Evolutionary conservation across 2,329 filamentous ascomycete genomes (phyloP).

Genomic region (Hymenoscyphus repandus): DNA sequence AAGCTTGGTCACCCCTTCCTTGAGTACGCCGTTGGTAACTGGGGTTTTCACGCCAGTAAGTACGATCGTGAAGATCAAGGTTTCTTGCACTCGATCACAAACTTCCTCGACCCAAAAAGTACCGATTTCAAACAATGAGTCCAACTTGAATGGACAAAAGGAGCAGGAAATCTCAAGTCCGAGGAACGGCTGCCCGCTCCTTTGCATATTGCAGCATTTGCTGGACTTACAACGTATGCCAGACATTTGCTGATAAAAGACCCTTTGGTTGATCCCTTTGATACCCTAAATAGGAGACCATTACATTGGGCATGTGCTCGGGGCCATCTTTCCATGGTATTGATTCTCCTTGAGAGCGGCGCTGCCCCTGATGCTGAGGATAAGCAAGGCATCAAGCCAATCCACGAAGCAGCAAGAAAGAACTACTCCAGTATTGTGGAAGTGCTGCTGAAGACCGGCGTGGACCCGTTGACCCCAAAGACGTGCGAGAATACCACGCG

Average conservation of each 20-base stretch:
- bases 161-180: background rate
- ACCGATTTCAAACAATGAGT: conserved; percentile 1
- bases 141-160: conserved; percentile 7
- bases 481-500: conserved; percentile 11
- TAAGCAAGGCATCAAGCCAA: conserved; percentile 27
- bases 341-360: conserved; percentile 10
- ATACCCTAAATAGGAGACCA: conserved; percentile 7
- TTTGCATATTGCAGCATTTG: conserved; percentile 10
- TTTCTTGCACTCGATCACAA: conserved; percentile 4
- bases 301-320: conserved; percentile 24
- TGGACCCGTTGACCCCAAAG: conserved; percentile 31
- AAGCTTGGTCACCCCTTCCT: conserved; percentile 18
- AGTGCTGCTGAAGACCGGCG: conserved; percentile 34
- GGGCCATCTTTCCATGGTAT: conserved; percentile 11
- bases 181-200: background rate
- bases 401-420: conserved; percentile 32
- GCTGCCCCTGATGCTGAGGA: conserved; percentile 18
- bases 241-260: conserved; percentile 9
- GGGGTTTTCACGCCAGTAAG: conserved; percentile 12
- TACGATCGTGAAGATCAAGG: conserved; percentile 1
- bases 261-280: conserved; percentile 8
- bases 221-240: conserved; percentile 10
- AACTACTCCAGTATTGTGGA: conserved; percentile 29
- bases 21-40: conserved; percentile 16
- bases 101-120: conserved; percentile 3